These are phyloP conservation scores for Mycena galericulata DNA, from an alignment of 768 basidiomycete genomes.

Conservation along the genomic window DNA sequence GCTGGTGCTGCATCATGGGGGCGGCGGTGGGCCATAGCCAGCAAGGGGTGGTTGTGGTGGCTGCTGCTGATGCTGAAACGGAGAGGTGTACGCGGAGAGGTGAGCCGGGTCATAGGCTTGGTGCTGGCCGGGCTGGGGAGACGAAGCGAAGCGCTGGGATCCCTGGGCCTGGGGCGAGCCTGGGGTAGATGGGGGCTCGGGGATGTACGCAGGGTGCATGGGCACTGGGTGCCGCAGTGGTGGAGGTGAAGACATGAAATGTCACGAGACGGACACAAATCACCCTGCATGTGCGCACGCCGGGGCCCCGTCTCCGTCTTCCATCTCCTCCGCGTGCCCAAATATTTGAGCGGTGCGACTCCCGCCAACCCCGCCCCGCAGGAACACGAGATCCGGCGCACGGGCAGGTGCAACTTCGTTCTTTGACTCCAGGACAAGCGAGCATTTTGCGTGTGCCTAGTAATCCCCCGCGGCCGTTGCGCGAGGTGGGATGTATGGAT, in stretches of 20 bases:
- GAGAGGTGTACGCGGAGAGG: conserved; percentile 61
- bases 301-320: no score
- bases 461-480: no score
- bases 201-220: conserved; percentile 88
- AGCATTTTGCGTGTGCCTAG: no score
- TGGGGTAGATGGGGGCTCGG: conserved; percentile 83
- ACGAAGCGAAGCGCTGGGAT: conserved; percentile 79
- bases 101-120: conserved; percentile 41
- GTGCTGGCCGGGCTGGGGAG: conserved; percentile 50
- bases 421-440: no score
- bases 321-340: no score
- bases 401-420: no score
- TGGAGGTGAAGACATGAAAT: conserved; percentile 51
- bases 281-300: no score
- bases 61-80: conserved; percentile 62
- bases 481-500: no score
- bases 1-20: conserved; percentile 44
- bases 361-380: no score
- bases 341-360: no score
- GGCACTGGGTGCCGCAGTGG: conserved; percentile 91
- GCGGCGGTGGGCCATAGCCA: conserved; percentile 51
- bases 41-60: conserved; percentile 47
- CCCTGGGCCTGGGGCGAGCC: conserved; percentile 79
- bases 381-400: no score
- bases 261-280: no score